These are phyloP conservation scores for Hibiscus tridactylites DNA, from an alignment of 345 rosid genomes.

Conservation along the genomic window DNA sequence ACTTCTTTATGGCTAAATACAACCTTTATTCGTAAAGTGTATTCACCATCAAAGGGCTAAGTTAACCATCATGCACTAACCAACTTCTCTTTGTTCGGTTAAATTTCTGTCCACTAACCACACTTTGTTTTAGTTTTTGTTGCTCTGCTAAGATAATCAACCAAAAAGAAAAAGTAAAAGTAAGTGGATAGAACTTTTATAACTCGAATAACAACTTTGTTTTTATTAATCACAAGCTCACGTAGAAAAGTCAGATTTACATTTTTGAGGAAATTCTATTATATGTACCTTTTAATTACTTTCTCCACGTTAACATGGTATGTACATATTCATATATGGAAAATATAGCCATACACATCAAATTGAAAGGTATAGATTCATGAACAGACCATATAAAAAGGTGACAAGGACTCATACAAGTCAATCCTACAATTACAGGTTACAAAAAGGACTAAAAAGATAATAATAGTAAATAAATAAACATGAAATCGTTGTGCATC, in stretches of 20 bases:
- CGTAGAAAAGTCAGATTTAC: no score
- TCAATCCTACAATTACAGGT: conserved; percentile 11
- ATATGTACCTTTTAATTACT: no score
- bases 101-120: conserved; percentile 3
- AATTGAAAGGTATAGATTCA: neutral
- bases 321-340: neutral
- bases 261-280: no score
- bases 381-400: neutral
- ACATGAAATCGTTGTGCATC: neutral
- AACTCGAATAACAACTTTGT: no score
- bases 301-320: neutral
- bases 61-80: conserved; percentile 74
- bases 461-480: conserved; percentile 5
- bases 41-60: conserved; percentile 42
- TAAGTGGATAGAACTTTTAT: no score
- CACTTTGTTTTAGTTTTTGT: neutral
- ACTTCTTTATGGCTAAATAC: no score
- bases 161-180: no score
- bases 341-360: neutral
- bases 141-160: neutral
- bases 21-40: no score
- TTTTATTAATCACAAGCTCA: no score
- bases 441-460: conserved; percentile 13
- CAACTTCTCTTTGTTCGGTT: neutral
- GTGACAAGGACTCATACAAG: neutral